A percentile compares a stretch with the other conserved stretches of the same genome.
phyloP scores from a whole-genome alignment of 2,329 filamentous ascomycete species.

The Cytospora mali region DNA sequence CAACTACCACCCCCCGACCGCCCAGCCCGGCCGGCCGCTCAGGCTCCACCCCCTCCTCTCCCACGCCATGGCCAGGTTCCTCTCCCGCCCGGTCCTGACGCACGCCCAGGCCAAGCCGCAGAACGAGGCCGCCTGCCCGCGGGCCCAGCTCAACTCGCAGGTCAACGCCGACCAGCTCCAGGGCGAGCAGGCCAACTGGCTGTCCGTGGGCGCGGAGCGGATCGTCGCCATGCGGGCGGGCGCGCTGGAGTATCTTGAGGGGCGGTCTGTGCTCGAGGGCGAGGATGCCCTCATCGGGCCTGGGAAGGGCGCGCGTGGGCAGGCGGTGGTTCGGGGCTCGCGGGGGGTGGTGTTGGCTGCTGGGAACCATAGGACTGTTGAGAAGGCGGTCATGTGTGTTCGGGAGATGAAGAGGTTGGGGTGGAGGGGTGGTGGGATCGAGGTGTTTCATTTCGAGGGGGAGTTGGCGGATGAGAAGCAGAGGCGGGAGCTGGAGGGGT shows the following conservation, averaged over 20 bases:
- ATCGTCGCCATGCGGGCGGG: conserved; percentile 19
- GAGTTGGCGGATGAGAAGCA: conserved; percentile 22
- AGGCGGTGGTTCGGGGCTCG: conserved; percentile 7
- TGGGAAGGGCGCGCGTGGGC: conserved; percentile 7
- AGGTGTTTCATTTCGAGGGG: conserved; percentile 27
- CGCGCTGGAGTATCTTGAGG: conserved; percentile 21
- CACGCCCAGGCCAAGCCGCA: conserved; percentile 18
- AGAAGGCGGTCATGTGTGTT: conserved; percentile 18
- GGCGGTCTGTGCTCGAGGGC: conserved; percentile 1
- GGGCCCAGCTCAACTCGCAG: conserved; percentile 17
- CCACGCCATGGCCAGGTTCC: conserved; percentile 17
- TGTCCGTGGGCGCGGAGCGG: conserved; percentile 3
- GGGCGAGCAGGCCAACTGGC: conserved; percentile 21
- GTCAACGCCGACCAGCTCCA: conserved; percentile 26
- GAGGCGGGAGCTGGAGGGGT: conserved; percentile 9
- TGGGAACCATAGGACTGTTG: conserved; percentile 24
- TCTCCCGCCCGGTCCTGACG: conserved; percentile 22
- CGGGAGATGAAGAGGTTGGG: conserved; percentile 24
- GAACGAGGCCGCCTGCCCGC: conserved; percentile 26
- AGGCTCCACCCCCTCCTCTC: conserved; percentile 6
- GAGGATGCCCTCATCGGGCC: conserved; percentile 23
- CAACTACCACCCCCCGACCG: background rate
- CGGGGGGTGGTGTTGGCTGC: conserved; percentile 25
- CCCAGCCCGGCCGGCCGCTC: conserved; percentile 9
- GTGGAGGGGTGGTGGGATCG: conserved; percentile 22